phyloP scores from a whole-genome alignment of 306 rosid genomes.

The Cucurbita argyrosperma region DNA sequence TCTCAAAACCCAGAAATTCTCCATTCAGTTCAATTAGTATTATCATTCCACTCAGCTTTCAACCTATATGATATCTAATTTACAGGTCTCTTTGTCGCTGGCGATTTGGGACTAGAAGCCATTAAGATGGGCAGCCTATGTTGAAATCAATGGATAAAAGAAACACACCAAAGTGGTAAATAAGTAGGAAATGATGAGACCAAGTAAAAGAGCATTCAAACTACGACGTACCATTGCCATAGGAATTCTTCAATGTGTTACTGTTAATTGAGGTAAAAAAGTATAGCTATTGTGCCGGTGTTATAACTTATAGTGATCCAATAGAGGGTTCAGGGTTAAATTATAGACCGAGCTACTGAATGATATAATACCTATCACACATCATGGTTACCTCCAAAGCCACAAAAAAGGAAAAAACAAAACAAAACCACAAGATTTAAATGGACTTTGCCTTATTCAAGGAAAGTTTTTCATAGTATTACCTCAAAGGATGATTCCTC shows the following conservation, averaged over 20 bases:
- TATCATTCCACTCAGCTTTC: background rate
- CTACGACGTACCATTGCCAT: background rate
- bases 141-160: background rate
- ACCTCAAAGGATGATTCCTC: constrained; percentile 1
- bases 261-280: background rate
- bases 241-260: background rate
- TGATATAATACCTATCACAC: background rate
- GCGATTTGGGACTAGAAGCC: background rate
- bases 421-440: background rate
- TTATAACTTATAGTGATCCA: too few species aligned
- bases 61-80: background rate
- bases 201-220: background rate
- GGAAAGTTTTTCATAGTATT: background rate
- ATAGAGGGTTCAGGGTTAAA: background rate
- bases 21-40: background rate
- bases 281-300: background rate
- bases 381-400: background rate
- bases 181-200: background rate
- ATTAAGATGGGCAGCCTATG: background rate
- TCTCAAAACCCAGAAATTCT: background rate
- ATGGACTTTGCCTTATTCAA: background rate
- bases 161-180: background rate
- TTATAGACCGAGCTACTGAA: background rate
- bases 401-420: background rate
- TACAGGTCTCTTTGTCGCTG: background rate